These are phyloP conservation scores for Falciphora oryzae DNA, from an alignment of 2,329 filamentous ascomycete species.

Conservation along the genomic window DNA sequence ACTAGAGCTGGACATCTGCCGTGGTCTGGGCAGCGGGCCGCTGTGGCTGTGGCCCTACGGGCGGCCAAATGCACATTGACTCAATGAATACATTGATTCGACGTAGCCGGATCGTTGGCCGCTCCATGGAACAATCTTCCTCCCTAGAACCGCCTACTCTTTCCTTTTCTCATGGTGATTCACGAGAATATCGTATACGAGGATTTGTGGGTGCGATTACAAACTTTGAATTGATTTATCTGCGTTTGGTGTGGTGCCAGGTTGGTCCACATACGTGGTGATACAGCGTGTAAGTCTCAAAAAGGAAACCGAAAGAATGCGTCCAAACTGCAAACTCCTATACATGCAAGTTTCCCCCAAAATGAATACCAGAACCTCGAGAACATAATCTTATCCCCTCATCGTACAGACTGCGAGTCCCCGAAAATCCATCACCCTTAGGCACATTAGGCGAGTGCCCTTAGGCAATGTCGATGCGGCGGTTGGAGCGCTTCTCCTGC, in stretches of 20 bases:
- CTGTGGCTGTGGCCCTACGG: background rate
- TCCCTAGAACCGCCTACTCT: too few species aligned
- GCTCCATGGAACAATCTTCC: background rate
- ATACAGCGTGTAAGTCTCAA: background rate
- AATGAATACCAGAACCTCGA: background rate
- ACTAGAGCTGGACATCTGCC: background rate
- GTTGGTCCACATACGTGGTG: background rate
- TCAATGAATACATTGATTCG: background rate
- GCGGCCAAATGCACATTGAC: background rate
- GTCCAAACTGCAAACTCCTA: background rate
- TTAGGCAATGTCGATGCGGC: slow-evolving; percentile 51
- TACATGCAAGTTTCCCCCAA: background rate
- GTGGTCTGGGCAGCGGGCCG: background rate
- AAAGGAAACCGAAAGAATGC: background rate
- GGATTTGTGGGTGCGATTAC: background rate
- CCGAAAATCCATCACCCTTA: background rate
- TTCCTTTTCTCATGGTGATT: background rate
- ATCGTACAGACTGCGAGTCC: background rate
- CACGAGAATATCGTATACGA: background rate
- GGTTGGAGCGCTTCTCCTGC: slow-evolving; percentile 51
- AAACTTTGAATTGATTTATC: background rate
- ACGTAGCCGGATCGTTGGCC: too few species aligned
- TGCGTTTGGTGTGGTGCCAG: background rate
- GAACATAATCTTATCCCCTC: background rate
- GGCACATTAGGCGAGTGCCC: background rate